A percentile compares a stretch with the other conserved stretches of the same genome.
Conservation (phyloP, 345 rosid genomes). For the Erysimum cheiranthoides region DNA sequence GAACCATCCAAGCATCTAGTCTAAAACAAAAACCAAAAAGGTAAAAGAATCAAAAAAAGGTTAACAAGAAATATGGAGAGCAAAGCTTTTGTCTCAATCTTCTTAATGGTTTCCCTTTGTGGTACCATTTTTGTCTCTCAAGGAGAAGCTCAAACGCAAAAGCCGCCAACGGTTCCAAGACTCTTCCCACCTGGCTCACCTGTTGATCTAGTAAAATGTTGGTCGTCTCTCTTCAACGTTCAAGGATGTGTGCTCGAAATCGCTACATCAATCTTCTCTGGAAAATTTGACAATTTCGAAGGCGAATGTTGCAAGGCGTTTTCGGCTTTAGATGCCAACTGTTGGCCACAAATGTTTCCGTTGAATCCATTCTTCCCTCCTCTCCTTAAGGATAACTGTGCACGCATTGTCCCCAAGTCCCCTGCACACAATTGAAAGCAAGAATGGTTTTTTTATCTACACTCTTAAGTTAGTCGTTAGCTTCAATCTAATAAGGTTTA, state of each 20-base stretch:
- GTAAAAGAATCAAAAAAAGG: background rate
- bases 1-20: conserved; percentile 8
- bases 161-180: background rate
- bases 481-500: background rate
- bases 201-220: conserved; percentile 29
- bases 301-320: conserved; percentile 25
- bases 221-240: conserved; percentile 34
- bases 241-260: conserved; percentile 36
- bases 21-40: background rate
- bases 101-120: background rate
- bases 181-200: conserved; percentile 6
- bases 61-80: background rate
- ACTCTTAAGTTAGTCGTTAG: background rate
- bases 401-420: background rate
- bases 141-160: conserved; percentile 12
- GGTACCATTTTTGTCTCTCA: conserved; percentile 18
- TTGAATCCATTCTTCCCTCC: conserved; percentile 22
- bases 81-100: background rate
- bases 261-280: conserved; percentile 25
- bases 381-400: conserved; percentile 24
- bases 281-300: background rate
- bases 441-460: background rate
- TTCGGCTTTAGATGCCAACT: background rate
- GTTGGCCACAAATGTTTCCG: conserved; percentile 38
- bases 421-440: background rate